Percentiles rank a stretch among this genome's conserved stretches.
These are phyloP conservation scores for Metarhizium humberi DNA, from an alignment of 2,329 filamentous ascomycete species.

Conservation along the genomic window DNA sequence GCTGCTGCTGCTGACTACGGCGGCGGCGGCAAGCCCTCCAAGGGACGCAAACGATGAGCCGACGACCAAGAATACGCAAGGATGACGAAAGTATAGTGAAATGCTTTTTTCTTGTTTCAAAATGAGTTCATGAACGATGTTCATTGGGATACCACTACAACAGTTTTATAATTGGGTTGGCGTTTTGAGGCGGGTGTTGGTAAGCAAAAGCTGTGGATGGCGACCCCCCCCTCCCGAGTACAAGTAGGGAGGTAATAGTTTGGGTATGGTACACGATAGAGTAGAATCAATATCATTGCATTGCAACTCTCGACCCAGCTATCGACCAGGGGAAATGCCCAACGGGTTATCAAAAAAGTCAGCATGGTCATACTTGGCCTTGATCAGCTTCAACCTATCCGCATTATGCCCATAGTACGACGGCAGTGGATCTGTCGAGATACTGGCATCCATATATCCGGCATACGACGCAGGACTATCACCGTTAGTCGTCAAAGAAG, in stretches of 20 bases:
- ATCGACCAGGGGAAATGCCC: background rate
- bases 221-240: background rate
- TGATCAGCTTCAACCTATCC: constrained; percentile 3
- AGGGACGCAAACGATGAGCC: constrained; percentile 13
- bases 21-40: constrained; percentile 7
- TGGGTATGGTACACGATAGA: constrained; percentile 4
- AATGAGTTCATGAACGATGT: background rate
- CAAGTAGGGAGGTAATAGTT: background rate
- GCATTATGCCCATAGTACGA: constrained; percentile 10
- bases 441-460: constrained; percentile 9
- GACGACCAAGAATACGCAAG: background rate
- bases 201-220: background rate
- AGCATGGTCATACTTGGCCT: constrained; percentile 8
- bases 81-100: background rate
- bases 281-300: background rate
- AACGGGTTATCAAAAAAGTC: constrained; percentile 8
- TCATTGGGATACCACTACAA: background rate
- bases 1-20: constrained; percentile 3
- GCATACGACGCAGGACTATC: constrained; percentile 8
- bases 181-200: background rate
- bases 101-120: background rate
- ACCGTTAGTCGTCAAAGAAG: background rate
- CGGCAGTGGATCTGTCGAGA: constrained; percentile 5
- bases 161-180: background rate
- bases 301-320: background rate